A percentile compares a stretch with the other conserved stretches of the same genome.
phyloP scores from a whole-genome alignment of 106 monocot genomes.

The Narthecium ossifragum region DNA sequence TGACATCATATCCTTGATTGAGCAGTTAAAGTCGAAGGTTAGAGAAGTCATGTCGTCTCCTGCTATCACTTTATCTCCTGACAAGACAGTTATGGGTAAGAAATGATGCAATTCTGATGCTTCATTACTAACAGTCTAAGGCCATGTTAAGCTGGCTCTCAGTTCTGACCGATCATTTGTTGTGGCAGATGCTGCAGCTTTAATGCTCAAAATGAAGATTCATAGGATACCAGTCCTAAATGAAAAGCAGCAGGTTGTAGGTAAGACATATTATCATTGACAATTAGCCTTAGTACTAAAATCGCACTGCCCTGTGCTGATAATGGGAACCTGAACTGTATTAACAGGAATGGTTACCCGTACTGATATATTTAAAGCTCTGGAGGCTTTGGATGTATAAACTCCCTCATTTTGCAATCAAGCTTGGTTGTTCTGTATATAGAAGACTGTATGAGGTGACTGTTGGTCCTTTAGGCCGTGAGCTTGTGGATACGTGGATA shows the following conservation, averaged over 20 bases:
- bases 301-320: no score
- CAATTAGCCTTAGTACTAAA: neutral
- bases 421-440: no score
- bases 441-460: no score
- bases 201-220: constrained; percentile 62
- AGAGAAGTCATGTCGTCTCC: constrained; percentile 87
- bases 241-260: constrained; percentile 30
- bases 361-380: constrained; percentile 31
- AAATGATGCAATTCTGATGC: no score
- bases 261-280: constrained; percentile 27
- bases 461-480: no score
- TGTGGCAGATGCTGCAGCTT: constrained; percentile 58
- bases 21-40: constrained; percentile 70
- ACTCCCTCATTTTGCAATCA: no score
- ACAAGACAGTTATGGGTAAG: constrained; percentile 84
- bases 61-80: constrained; percentile 53
- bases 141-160: no score
- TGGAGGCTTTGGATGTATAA: constrained; percentile 21
- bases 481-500: no score
- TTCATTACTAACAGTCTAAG: no score
- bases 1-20: neutral
- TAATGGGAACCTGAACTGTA: no score
- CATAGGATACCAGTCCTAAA: constrained; percentile 55
- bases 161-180: neutral
- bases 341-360: constrained; percentile 59